Evolutionary conservation across 1,139 yeast species (phyloP).

Genomic region (Oligophagozyma castellii): DNA sequence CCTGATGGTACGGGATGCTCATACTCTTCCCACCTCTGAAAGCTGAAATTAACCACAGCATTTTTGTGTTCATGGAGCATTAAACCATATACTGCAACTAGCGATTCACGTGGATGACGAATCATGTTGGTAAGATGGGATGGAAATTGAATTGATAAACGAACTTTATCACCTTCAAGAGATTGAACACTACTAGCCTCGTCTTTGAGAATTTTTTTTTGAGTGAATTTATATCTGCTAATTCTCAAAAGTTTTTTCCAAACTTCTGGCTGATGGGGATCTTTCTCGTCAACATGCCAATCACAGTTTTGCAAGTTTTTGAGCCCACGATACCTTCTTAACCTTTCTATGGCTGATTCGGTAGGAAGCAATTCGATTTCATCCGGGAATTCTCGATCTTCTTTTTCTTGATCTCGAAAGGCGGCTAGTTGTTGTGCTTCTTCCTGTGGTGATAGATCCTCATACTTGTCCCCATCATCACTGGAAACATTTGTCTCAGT

Average conservation of each 20-base stretch:
- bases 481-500: constrained; percentile 19
- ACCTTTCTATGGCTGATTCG: constrained; percentile 61
- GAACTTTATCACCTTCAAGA: constrained; percentile 51
- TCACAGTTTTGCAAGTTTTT: constrained; percentile 65
- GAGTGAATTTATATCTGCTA: constrained; percentile 65
- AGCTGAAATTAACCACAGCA: constrained; percentile 69
- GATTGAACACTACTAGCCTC: constrained; percentile 43
- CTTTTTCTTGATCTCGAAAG: constrained; percentile 58
- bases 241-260: constrained; percentile 70
- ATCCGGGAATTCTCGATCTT: constrained; percentile 90
- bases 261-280: constrained; percentile 58
- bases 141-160: constrained; percentile 52
- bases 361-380: constrained; percentile 75
- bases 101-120: constrained; percentile 28
- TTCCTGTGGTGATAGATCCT: constrained; percentile 69
- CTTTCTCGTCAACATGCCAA: constrained; percentile 83
- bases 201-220: constrained; percentile 54
- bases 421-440: constrained; percentile 64
- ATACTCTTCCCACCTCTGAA: constrained; percentile 81
- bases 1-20: constrained; percentile 73
- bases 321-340: constrained; percentile 72
- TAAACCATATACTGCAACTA: constrained; percentile 59
- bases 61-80: constrained; percentile 77
- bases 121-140: constrained; percentile 32
- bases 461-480: constrained; percentile 38